These are phyloP conservation scores for Pichia thaimueangensis DNA, from an alignment of 805 yeast species.

Conservation along the genomic window DNA sequence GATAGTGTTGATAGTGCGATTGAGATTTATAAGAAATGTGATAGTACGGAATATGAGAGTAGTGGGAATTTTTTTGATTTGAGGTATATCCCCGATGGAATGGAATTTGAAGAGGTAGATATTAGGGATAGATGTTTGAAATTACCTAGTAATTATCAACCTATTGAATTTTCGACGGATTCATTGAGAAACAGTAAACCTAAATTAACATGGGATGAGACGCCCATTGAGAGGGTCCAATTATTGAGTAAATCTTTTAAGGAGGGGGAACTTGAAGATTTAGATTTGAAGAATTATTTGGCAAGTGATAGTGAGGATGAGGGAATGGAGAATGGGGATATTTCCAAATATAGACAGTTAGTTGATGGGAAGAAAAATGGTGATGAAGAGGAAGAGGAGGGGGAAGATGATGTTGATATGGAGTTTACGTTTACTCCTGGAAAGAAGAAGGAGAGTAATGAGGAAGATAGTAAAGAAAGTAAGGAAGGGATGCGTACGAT, in stretches of 20 bases:
- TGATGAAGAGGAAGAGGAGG: constrained; percentile 25
- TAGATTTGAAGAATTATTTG: constrained; percentile 88
- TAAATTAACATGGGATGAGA: constrained; percentile 96
- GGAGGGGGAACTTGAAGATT: constrained; percentile 80
- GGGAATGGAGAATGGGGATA: constrained; percentile 40
- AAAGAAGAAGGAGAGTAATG: constrained; percentile 29
- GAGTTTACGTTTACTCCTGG: constrained; percentile 96
- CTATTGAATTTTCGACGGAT: constrained; percentile 78
- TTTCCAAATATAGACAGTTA: constrained; percentile 57
- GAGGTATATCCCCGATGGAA: constrained; percentile 87
- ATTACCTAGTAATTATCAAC: constrained; percentile 74
- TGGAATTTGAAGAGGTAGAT: constrained; percentile 67
- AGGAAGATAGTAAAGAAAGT: constrained; percentile 28
- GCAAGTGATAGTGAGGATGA: constrained; percentile 70
- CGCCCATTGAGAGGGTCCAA: constrained; percentile 81
- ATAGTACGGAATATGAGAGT: constrained; percentile 92
- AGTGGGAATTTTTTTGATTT: constrained; percentile 92
- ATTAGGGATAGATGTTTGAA: constrained; percentile 68
- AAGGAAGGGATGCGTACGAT: constrained; percentile 64
- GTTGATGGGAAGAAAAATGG: constrained; percentile 1
- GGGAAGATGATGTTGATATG: constrained; percentile 74
- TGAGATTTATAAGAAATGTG: constrained; percentile 77
- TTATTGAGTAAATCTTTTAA: constrained; percentile 76
- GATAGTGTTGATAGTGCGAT: constrained; percentile 67
- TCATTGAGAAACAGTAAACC: constrained; percentile 96